Evolutionary conservation across 805 yeast species (phyloP), one percentile per base, ranked within the genome.

Genomic region (Yamadazyma scolyti): DNA sequence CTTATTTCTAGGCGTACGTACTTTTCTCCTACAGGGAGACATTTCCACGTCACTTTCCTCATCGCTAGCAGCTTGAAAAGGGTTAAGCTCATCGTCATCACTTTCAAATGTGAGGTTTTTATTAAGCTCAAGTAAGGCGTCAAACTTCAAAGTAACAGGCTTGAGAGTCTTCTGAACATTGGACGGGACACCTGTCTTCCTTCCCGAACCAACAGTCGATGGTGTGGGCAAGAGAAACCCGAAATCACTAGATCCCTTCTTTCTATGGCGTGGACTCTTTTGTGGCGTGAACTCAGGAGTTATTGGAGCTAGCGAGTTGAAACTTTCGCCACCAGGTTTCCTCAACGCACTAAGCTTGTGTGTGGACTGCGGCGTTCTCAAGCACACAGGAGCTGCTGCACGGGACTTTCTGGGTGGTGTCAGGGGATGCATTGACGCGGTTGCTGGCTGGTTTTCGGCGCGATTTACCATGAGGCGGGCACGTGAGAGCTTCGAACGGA

Each of bases 151-250:
- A 1, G 31, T 25, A 4, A 28, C 28, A 2, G 35, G 34, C 16
- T 31, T 37, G 27, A 28, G 23, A 6, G 30, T 12, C 20, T 29
- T 33, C 17, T 28, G 11, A 12, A 26, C 34, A 18, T 25, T 22
- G 4, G 44, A 32, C 14, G 16, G 31, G 5, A 34, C 24, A 11
- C 39, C 26, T 12, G 37, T 6, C 33, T 44, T 53, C 27, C 68
- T 46, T 4, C 68, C 70, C 6, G 61, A 44, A 1, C 70, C 68
- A 7, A 60, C 49, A 1, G 62, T 56, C 2, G 65, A 56, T 4
- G 65, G 68, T 13, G 56, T 52, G 2, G 69, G 69, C 17, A 61
- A 42, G 11, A 63, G 41, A 21, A 52, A 35, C 2, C 58, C 55
- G 33, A 57, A 50, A 14, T 23, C 27, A 15, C 6, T 32, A 16